Evolutionary conservation across 2,329 filamentous ascomycete genomes (phyloP), one percentile per base, ranked within the genome.

Genomic region (Neonectria punicea): DNA sequence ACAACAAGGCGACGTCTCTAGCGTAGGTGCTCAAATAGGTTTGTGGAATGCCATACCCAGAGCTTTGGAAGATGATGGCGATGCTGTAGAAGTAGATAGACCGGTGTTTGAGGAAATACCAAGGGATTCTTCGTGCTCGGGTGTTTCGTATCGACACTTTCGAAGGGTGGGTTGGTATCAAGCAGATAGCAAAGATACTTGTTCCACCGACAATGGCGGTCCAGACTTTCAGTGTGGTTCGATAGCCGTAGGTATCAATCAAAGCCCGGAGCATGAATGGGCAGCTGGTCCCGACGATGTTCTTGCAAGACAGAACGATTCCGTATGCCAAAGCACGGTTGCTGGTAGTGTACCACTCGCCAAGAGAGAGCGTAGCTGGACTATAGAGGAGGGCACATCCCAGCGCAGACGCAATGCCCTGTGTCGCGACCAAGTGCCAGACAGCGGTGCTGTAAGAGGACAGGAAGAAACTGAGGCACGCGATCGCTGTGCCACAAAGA

Each of bases 11-110:
- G 8, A 65, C 53, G 3, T 67, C 61, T 5, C 49, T 43, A 1
- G 65, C 61, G 43, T 69, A 69, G 11, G 65, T 63, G 25, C 61
- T 67, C 18, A 69, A 51, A 54, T 69, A 69, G 6, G 67, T 69
- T 18, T 65, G 59, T 3, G 67, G 65, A 28, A 69, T 69, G 16
- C 65, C 58, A 47, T 69, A 69, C 0, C 65, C 65, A 25, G 61
- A 61, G 43, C 65, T 67, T 36, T 67, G 65, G 18, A 67, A 54
- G 28, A 59, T 56, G 32, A 61, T 65, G 39, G 65, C 65, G 3
- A 57, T 30, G 54, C 46, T 53, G 49, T 67, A 67, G n/a, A 67
- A 55, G 47, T 65, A 60, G 34, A 67, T 59, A 4, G 53, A 50
- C 11, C 30, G 14, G 49, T 67, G 54, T 18, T 39, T 61, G 46